Conservation (phyloP, 192 early-diverging fungal genomes). For the Geranomyces variabilis region DNA sequence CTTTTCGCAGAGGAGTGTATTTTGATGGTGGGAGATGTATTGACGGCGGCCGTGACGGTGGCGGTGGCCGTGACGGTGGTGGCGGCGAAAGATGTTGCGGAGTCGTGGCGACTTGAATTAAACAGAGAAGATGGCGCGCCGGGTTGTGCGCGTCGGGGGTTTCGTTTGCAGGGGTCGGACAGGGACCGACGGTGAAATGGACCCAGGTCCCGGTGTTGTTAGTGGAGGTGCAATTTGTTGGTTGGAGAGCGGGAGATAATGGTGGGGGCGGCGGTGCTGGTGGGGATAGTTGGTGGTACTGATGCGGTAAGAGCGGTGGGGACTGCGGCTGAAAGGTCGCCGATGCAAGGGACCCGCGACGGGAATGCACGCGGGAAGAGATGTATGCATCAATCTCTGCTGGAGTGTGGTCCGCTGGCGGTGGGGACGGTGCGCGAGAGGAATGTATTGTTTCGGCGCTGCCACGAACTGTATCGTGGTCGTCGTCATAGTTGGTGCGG, state of each 20-base stretch:
- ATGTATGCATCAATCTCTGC: slow-evolving; percentile 13
- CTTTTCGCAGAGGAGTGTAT: too few relatives aligned
- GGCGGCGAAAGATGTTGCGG: background rate
- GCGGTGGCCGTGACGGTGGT: background rate
- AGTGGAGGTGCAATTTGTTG: background rate
- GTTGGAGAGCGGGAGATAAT: background rate
- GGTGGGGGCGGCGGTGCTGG: background rate
- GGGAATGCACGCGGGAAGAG: background rate
- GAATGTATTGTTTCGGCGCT: too few relatives aligned
- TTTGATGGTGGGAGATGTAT: too few relatives aligned
- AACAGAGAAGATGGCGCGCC: slow-evolving; percentile 22
- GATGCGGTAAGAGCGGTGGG: background rate
- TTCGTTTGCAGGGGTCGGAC: slow-evolving; percentile 20
- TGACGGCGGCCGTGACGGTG: background rate
- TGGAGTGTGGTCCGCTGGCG: background rate
- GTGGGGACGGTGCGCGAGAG: too few relatives aligned
- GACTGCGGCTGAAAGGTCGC: background rate
- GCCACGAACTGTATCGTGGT: too few relatives aligned
- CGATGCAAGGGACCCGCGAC: background rate
- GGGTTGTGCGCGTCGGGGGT: background rate
- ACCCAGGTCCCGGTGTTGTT: slow-evolving; percentile 15
- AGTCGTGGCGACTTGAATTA: slow-evolving; percentile 21
- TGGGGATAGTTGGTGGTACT: background rate
- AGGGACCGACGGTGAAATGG: slow-evolving; percentile 30
- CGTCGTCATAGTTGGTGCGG: too few relatives aligned